A percentile compares a stretch with the other conserved stretches of the same genome.
Conservation (phyloP, 1,284 basidiomycete genomes). For the Mycena sp. region DNA sequence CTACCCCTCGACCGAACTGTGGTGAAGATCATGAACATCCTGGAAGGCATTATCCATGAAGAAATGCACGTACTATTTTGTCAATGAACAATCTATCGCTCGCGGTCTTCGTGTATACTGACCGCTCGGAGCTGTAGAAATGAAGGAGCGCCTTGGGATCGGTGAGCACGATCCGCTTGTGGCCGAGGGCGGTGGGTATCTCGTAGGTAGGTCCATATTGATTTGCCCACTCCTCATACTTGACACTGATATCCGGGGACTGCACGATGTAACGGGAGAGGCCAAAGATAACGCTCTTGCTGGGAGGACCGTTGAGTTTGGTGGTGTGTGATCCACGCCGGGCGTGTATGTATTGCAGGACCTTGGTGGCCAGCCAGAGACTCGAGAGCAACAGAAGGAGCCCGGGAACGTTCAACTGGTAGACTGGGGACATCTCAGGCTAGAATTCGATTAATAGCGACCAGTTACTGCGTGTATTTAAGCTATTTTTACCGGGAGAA, state of each 20-base stretch:
- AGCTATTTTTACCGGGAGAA: too few relatives aligned
- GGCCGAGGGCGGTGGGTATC: slow-evolving; percentile 52
- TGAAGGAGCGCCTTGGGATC: slow-evolving; percentile 66
- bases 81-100: slow-evolving; percentile 50
- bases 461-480: too few relatives aligned
- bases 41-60: background rate
- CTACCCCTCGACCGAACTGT: slow-evolving; percentile 58
- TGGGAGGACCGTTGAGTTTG: slow-evolving; percentile 16
- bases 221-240: slow-evolving; percentile 54
- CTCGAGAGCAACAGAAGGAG: too few relatives aligned
- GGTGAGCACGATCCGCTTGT: slow-evolving; percentile 52
- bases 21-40: background rate
- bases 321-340: slow-evolving; percentile 1
- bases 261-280: slow-evolving; percentile 39
- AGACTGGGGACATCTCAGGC: too few relatives aligned
- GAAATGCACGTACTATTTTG: slow-evolving; percentile 50
- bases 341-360: too few relatives aligned
- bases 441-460: too few relatives aligned
- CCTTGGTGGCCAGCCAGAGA: too few relatives aligned
- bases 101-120: slow-evolving; percentile 54
- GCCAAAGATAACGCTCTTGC: slow-evolving; percentile 45
- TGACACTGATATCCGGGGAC: slow-evolving; percentile 39
- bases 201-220: slow-evolving; percentile 59
- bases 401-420: too few relatives aligned
- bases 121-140: slow-evolving; percentile 60